Conservation (phyloP, 2,329 filamentous ascomycete genomes). For the Trichophaea hybrida region DNA sequence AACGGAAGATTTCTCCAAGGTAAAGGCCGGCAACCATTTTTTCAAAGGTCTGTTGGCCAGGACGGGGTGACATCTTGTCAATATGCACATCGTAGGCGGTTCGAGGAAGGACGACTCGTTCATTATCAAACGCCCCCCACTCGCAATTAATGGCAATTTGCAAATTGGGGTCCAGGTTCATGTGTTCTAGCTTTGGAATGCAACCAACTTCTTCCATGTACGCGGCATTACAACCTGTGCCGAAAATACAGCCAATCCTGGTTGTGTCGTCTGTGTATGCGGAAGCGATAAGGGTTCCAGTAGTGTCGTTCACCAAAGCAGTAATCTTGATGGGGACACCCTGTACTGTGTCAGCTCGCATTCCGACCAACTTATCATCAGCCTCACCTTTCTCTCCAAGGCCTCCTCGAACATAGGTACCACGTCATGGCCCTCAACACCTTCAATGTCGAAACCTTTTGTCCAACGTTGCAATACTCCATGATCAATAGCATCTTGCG, state of each 20-base stretch:
- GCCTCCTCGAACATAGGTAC: conserved; percentile 77
- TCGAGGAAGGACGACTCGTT: conserved; percentile 70
- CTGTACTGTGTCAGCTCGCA: conserved; percentile 32
- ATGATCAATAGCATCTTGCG: conserved; percentile 84
- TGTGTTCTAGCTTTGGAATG: conserved; percentile 83
- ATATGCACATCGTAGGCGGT: conserved; percentile 78
- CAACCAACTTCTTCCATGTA: conserved; percentile 91
- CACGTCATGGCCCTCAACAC: conserved; percentile 80
- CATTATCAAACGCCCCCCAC: conserved; percentile 93
- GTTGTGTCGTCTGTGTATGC: conserved; percentile 89
- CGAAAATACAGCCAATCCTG: conserved; percentile 95
- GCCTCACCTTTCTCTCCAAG: conserved; percentile 49
- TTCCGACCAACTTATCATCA: conserved; percentile 10
- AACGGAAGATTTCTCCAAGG: conserved; percentile 83
- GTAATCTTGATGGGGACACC: conserved; percentile 83
- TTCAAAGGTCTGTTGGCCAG: conserved; percentile 88
- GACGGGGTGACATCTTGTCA: conserved; percentile 80
- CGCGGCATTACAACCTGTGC: conserved; percentile 92
- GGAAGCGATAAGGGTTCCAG: conserved; percentile 88
- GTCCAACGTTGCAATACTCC: conserved; percentile 91
- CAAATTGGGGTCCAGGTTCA: conserved; percentile 70
- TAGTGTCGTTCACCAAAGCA: conserved; percentile 94
- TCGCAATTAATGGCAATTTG: conserved; percentile 97
- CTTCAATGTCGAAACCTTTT: conserved; percentile 89
- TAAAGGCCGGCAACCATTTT: conserved; percentile 97